Percentiles rank a stretch among this genome's conserved stretches.
Conservation (phyloP, 495 filamentous ascomycete species). For the Talaromyces trachyspermus region DNA sequence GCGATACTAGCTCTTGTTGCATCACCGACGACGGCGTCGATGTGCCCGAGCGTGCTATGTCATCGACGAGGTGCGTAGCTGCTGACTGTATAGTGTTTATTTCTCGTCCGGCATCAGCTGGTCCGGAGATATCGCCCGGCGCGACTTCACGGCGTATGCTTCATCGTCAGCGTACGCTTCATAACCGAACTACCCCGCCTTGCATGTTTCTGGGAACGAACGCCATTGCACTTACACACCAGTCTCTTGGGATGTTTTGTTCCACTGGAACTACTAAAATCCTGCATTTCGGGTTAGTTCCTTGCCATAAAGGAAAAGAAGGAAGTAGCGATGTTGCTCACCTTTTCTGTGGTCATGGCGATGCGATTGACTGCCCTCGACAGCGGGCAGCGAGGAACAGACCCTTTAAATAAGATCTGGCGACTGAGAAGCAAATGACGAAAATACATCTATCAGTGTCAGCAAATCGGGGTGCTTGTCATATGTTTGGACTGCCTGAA, state of each 20-base stretch:
- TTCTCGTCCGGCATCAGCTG: constrained; percentile 10
- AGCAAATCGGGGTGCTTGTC: no score
- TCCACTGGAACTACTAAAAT: no score
- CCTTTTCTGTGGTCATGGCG: neutral
- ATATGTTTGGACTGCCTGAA: no score
- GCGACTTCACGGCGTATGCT: constrained; percentile 24
- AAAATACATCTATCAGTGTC: no score
- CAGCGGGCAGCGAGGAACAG: neutral
- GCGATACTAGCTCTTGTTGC: constrained; percentile 29
- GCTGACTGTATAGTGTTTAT: constrained; percentile 8
- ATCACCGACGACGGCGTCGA: constrained; percentile 32
- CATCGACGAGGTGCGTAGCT: constrained; percentile 12
- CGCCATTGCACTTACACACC: constrained; percentile 27
- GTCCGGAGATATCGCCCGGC: constrained; percentile 32
- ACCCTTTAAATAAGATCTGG: no score
- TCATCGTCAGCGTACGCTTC: neutral
- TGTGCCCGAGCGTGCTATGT: constrained; percentile 21
- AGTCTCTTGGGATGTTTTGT: constrained; percentile 42
- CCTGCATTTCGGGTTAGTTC: constrained; percentile 1
- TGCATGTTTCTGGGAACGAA: neutral
- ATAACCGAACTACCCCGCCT: neutral
- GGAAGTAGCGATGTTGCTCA: no score
- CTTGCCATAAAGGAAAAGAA: neutral
- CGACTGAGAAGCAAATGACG: no score
- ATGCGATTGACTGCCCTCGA: neutral